phyloP scores from a whole-genome alignment of 805 yeast genomes.

The Groenewaldozyma salmanticensis region DNA sequence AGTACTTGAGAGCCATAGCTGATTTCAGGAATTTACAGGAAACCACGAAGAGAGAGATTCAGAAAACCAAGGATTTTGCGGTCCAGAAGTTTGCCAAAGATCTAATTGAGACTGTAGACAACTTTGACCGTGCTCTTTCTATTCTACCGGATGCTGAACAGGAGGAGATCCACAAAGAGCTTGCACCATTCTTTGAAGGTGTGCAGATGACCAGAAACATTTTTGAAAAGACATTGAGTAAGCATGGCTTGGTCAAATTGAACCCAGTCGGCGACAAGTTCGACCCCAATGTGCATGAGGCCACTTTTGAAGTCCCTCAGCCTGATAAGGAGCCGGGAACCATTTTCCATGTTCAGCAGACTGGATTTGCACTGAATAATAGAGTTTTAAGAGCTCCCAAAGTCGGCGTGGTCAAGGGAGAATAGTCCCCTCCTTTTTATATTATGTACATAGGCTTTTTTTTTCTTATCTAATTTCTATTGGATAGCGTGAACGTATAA shows the following conservation, averaged over 20 bases:
- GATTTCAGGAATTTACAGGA: slow-evolving; percentile 91
- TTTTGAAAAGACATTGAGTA: slow-evolving; percentile 70
- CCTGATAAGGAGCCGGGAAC: slow-evolving; percentile 88
- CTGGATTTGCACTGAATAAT: slow-evolving; percentile 76
- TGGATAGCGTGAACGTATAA: slow-evolving; percentile 41
- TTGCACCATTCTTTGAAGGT: slow-evolving; percentile 74
- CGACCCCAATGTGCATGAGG: slow-evolving; percentile 90
- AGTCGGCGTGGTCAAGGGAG: slow-evolving; percentile 81
- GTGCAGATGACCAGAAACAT: slow-evolving; percentile 82
- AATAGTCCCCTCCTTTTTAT: slow-evolving; percentile 16
- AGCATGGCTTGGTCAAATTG: slow-evolving; percentile 71
- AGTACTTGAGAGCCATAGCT: slow-evolving; percentile 73
- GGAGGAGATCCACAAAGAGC: slow-evolving; percentile 45
- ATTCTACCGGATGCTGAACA: slow-evolving; percentile 34
- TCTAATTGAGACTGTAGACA: slow-evolving; percentile 79
- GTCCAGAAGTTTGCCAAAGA: slow-evolving; percentile 88
- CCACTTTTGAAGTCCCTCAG: slow-evolving; percentile 78
- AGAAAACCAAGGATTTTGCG: slow-evolving; percentile 83
- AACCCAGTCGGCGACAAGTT: slow-evolving; percentile 78
- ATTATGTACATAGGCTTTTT: not conserved
- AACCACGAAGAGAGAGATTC: slow-evolving; percentile 76
- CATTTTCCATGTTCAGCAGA: slow-evolving; percentile 85
- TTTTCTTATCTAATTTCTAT: slow-evolving; percentile 43
- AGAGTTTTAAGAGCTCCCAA: slow-evolving; percentile 92
- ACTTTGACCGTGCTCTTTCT: slow-evolving; percentile 79